Base-by-base conservation (phyloP, 257 asterid genomes). In the Solanum phureja region DNA sequence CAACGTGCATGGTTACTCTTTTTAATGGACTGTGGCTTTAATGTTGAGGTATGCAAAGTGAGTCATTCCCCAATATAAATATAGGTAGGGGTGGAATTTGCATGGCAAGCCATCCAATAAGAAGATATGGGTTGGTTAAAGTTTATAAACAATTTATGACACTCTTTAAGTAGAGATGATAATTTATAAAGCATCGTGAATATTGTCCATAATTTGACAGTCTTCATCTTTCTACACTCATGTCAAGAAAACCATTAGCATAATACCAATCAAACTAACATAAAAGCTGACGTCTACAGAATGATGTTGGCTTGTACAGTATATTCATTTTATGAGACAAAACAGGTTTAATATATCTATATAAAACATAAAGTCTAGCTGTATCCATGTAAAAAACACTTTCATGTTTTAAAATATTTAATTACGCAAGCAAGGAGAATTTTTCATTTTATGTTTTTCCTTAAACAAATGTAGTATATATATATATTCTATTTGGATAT, bases 1-100 rank as follows among this genome's bases (percentile, higher is more conserved):
- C 99, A 97, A 90, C 98, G 94, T n/a, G 99, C 98, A 0, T 97
- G 99, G 99, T 87, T 97, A 87, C 95, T 95, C 11, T 91, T 95
- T 85, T 90, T 97, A 18, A 94, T 93, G 90, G 98, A 97, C 87
- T 95, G 93, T 82, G 99, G 99, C 87, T 92, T 97, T 91, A 86
- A 27, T 24, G 96, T 95, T 64, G 98, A 97, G 93, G 93, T 95
- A 66, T 97, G 98, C 93, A 95, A 95, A 94, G 98, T 95, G 40
- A 91, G 91, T 90, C 96, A 73, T 37, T 8, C 84, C 52, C 73
- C 84, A 33, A 8, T 49, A 33, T 33, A 33, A 33, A 8, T 49
- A 33, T 33, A 33, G 88, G 6, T 73, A 73, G 88, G 14, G 62
- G 69, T 29, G 13, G 40, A 46, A 27, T 44, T 44, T 79, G 40